These are phyloP conservation scores for Dothistroma pini DNA, from an alignment of 2,329 filamentous ascomycete species.

Conservation along the genomic window DNA sequence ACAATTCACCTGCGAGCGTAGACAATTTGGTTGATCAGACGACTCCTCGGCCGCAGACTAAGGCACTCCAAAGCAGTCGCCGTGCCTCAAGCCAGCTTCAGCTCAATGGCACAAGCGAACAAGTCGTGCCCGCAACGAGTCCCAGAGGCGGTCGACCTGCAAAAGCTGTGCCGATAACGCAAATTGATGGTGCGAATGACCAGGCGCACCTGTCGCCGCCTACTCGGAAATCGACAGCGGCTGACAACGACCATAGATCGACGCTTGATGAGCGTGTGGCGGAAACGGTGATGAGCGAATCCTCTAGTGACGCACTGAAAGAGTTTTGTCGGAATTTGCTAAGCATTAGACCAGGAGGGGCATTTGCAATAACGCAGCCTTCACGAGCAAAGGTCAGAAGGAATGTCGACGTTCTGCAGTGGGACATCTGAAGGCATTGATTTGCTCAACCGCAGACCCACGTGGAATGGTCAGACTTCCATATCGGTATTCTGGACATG, in stretches of 20 bases:
- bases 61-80: not conserved
- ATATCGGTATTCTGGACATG: not conserved
- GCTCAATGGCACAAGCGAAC: not conserved
- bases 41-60: not conserved
- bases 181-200: constrained; percentile 1
- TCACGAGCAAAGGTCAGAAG: not conserved
- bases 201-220: not conserved
- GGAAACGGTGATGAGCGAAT: not conserved
- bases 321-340: constrained; percentile 2
- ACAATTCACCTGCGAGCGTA: too few species aligned
- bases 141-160: not conserved
- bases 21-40: too few species aligned
- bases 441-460: too few species aligned
- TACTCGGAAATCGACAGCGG: not conserved
- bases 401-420: constrained; percentile 1
- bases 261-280: not conserved
- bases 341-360: constrained; percentile 1
- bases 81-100: not conserved
- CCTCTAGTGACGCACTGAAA: not conserved
- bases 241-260: not conserved
- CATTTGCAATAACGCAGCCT: not conserved
- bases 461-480: not conserved
- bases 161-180: not conserved
- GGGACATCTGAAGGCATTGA: not conserved
- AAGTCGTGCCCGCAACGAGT: not conserved